Conservation (phyloP, 352 stramenopile species). For the Globisporangium heterothallicum region DNA sequence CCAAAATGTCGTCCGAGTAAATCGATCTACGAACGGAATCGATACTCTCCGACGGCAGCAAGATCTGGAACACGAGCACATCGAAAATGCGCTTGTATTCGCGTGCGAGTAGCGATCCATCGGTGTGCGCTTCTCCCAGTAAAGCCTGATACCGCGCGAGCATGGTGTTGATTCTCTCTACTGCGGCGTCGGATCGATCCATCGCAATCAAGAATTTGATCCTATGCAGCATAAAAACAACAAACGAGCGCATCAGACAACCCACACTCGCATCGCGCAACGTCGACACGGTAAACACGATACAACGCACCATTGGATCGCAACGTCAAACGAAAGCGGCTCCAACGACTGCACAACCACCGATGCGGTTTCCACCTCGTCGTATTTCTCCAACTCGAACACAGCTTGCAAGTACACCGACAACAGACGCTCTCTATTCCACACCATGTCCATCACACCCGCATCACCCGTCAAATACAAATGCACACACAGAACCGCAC, state of each 20-base stretch:
- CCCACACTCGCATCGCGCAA: neutral
- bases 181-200: conserved; percentile 28
- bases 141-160: conserved; percentile 1
- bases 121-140: neutral
- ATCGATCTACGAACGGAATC: conserved; percentile 30
- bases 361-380: conserved; percentile 44
- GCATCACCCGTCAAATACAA: neutral
- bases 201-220: conserved; percentile 66
- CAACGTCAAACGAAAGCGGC: conserved; percentile 32
- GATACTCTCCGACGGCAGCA: conserved; percentile 37
- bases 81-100: conserved; percentile 30
- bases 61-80: conserved; percentile 39
- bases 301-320: conserved; percentile 35
- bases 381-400: conserved; percentile 53
- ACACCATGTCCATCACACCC: neutral
- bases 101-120: conserved; percentile 4
- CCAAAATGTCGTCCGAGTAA: conserved; percentile 27
- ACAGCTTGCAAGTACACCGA: conserved; percentile 62
- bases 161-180: conserved; percentile 24
- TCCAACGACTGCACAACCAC: conserved; percentile 35
- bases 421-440: conserved; percentile 43
- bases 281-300: neutral
- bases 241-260: neutral
- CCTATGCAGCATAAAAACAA: conserved; percentile 10
- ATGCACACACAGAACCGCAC: conserved; percentile 14